phyloP scores from a whole-genome alignment of 495 filamentous ascomycete species.

The Staphylotrichum longicolle region DNA sequence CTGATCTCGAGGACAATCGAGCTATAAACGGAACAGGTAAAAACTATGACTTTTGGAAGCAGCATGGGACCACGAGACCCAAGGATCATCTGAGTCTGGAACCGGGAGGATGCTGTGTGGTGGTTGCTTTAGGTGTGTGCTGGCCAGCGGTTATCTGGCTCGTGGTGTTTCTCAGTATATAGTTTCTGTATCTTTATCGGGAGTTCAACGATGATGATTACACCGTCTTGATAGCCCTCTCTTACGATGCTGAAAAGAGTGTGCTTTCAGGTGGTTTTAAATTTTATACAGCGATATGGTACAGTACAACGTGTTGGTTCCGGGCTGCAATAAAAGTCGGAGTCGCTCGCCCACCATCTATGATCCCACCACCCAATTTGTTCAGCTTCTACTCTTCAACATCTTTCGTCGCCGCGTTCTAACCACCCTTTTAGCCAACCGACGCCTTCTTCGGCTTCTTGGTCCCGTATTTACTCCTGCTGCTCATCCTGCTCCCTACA shows the following conservation, averaged over 20 bases:
- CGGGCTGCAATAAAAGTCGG: not conserved
- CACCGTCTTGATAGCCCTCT: no score
- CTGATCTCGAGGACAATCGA: not conserved
- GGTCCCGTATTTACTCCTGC: slow-evolving; percentile 93
- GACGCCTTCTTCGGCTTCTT: slow-evolving; percentile 89
- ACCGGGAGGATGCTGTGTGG: not conserved
- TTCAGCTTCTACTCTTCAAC: not conserved
- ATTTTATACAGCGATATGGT: slow-evolving; percentile 20
- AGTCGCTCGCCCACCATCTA: not conserved
- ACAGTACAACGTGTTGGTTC: slow-evolving; percentile 13
- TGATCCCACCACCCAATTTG: not conserved
- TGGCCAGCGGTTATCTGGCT: not conserved
- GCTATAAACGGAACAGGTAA: not conserved
- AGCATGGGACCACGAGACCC: slow-evolving; percentile 2
- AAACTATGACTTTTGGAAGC: not conserved
- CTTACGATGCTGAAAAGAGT: not conserved
- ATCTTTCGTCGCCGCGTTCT: not conserved
- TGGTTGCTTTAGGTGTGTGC: not conserved
- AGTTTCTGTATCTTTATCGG: slow-evolving; percentile 1
- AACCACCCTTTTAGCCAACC: slow-evolving; percentile 34
- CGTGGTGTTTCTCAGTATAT: slow-evolving; percentile 9
- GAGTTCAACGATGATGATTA: slow-evolving; percentile 4
- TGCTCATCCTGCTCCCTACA: slow-evolving; percentile 76
- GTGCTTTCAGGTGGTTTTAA: not conserved
- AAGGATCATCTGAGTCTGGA: not conserved